phyloP scores from a whole-genome alignment of 2,329 filamentous ascomycete species.

The Xylariales sp. region DNA sequence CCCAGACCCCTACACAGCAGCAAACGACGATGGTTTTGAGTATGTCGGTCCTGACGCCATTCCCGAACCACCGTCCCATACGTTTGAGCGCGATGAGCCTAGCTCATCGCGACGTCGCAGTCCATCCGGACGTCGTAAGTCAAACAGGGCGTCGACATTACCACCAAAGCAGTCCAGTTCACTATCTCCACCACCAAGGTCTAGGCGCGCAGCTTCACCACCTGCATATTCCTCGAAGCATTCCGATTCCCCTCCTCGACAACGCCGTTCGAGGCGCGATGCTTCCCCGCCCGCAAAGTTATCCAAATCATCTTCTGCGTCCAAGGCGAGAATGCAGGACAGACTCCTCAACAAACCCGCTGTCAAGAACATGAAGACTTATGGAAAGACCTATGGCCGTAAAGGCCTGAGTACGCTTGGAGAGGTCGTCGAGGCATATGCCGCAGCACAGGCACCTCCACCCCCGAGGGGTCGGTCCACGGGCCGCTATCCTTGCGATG shows the following conservation, averaged over 20 bases:
- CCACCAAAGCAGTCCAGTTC: neutral
- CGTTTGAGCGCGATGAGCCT: constrained; percentile 5
- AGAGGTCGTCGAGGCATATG: constrained; percentile 24
- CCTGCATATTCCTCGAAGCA: neutral
- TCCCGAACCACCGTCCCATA: constrained; percentile 9
- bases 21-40: constrained; percentile 8
- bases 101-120: neutral
- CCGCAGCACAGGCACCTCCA: constrained; percentile 18
- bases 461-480: constrained; percentile 13
- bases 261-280: constrained; percentile 3
- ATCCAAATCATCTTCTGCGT: constrained; percentile 9
- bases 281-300: neutral
- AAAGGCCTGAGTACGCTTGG: constrained; percentile 22
- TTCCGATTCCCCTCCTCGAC: neutral
- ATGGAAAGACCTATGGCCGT: constrained; percentile 22
- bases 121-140: constrained; percentile 1
- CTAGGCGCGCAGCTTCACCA: constrained; percentile 18
- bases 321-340: constrained; percentile 30
- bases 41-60: constrained; percentile 10
- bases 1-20: constrained; percentile 8
- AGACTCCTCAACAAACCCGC: constrained; percentile 21
- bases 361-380: constrained; percentile 19
- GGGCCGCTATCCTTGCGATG: constrained; percentile 12
- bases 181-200: constrained; percentile 15
- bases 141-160: constrained; percentile 3